Evolutionary conservation across 1,284 basidiomycete species (phyloP), one percentile per base, ranked within the genome.

Genomic region (Phlebopus sp.): DNA sequence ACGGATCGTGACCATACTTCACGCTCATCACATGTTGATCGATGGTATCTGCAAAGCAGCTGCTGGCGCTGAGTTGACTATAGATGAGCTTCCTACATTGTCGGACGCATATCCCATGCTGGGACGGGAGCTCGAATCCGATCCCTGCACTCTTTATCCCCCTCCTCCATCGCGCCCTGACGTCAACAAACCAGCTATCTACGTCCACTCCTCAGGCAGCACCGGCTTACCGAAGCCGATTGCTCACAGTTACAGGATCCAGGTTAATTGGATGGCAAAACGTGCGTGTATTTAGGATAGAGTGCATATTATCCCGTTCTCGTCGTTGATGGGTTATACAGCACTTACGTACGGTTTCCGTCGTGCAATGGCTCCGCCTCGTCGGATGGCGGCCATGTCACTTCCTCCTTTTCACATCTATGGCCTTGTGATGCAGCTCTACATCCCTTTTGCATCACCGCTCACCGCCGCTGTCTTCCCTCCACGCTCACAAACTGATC

Each of bases 41-140:
- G 47, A 51, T 29, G 47, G 44, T 10, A 40, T 66, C 30, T 19
- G 17, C 29, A 36, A 18, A 13, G 37, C 9, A 17, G 19, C 34
- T 14, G 27, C 41, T 15, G 17, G 45, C 19, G n/a, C 29, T n/a
- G 27, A 47, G 21, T 27, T 42, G 14, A 31, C 52, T 18, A 41
- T 49, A 23, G 54, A 60, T 19, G 60, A 62, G 35, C 47, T 59
- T 13, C 64, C 64, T n/a, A 42, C 49, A 4, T 39, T 62, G 4
- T 29, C 44, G 8, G 17, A 47, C 9, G 17, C 59, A 1, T 66
- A 60, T 47, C 64, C 64, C 6, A 43, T 55, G 11, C 50, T 66
- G 14, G 64, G 57, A 7, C 15, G 32, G 6, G 63, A 66, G 34
- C 54, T 50, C 3, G 15, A 39, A 2, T 25, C 43, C 21, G 42